Percentiles rank a stretch among this genome's conserved stretches.
These are phyloP conservation scores for Colletotrichum brevisporum DNA, from an alignment of 2,329 filamentous ascomycete genomes.

Conservation along the genomic window DNA sequence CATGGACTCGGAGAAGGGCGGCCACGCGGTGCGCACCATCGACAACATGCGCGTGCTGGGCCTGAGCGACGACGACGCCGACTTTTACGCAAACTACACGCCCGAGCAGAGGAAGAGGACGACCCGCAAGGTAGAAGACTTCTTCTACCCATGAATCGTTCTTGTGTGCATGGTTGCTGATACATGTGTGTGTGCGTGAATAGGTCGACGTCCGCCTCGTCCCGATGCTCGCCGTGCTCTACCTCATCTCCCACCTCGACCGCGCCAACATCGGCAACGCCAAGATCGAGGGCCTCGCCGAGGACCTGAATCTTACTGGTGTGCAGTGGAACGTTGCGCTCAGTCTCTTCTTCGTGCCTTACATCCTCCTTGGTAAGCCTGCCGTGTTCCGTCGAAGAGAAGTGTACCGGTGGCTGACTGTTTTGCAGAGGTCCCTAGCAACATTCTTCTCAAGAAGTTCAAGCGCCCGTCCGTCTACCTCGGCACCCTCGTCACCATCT, in stretches of 20 bases:
- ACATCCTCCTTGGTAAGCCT: slow-evolving; percentile 60
- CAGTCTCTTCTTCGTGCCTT: slow-evolving; percentile 76
- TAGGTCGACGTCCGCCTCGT: slow-evolving; percentile 43
- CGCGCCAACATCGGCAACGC: slow-evolving; percentile 67
- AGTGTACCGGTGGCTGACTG: no score
- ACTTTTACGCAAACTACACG: slow-evolving; percentile 46
- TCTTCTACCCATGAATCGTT: background rate
- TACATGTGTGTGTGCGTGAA: background rate
- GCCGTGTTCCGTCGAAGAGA: no score
- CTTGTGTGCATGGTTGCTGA: background rate
- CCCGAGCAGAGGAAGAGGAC: slow-evolving; percentile 44
- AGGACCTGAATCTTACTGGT: slow-evolving; percentile 61
- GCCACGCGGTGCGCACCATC: slow-evolving; percentile 43
- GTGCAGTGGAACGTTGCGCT: slow-evolving; percentile 70
- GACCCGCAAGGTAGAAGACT: slow-evolving; percentile 44
- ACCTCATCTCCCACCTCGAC: slow-evolving; percentile 71
- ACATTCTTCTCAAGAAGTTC: slow-evolving; percentile 74
- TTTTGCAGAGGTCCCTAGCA: slow-evolving; percentile 68
- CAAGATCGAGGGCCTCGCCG: slow-evolving; percentile 58
- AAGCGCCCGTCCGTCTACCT: slow-evolving; percentile 73
- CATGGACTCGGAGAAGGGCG: slow-evolving; percentile 41
- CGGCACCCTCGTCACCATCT: slow-evolving; percentile 72
- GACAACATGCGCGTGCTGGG: slow-evolving; percentile 49
- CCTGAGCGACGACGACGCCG: slow-evolving; percentile 46
- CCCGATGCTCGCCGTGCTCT: slow-evolving; percentile 70